phyloP scores from a whole-genome alignment of 257 asterid species.

The Penstemon barbatus region DNA sequence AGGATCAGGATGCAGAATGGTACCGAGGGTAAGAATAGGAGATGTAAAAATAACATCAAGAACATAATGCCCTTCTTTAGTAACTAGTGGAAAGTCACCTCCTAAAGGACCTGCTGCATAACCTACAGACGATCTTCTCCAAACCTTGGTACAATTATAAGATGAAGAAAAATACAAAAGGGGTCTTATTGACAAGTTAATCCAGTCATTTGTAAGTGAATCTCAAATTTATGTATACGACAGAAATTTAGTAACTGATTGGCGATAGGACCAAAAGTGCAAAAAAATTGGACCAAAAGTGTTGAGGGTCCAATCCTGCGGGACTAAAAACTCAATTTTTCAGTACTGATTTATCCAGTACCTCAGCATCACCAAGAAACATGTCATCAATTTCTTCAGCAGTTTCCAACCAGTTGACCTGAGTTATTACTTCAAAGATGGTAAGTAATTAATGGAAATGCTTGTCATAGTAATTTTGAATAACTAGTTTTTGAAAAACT shows the following conservation, averaged over 20 bases:
- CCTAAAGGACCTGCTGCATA: slow-evolving; percentile 65
- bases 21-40: slow-evolving; percentile 69
- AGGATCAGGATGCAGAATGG: slow-evolving; percentile 14
- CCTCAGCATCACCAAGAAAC: slow-evolving; percentile 90
- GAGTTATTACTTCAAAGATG: slow-evolving; percentile 17
- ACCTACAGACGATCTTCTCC: slow-evolving; percentile 74
- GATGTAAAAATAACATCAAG: slow-evolving; percentile 76
- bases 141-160: slow-evolving; percentile 41
- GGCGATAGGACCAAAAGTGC: background rate
- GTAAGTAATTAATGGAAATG: slow-evolving; percentile 15
- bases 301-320: background rate
- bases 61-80: slow-evolving; percentile 68
- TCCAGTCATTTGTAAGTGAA: background rate
- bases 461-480: background rate
- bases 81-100: slow-evolving; percentile 67
- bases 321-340: background rate
- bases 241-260: background rate
- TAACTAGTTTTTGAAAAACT: slow-evolving; percentile 36
- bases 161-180: background rate
- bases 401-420: slow-evolving; percentile 73
- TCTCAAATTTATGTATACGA: background rate
- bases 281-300: background rate
- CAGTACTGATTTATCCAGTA: slow-evolving; percentile 26
- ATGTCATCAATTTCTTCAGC: slow-evolving; percentile 86
- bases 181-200: background rate